phyloP scores from a whole-genome alignment of 2,329 filamentous ascomycete species.

The Alternaria conjuncta region DNA sequence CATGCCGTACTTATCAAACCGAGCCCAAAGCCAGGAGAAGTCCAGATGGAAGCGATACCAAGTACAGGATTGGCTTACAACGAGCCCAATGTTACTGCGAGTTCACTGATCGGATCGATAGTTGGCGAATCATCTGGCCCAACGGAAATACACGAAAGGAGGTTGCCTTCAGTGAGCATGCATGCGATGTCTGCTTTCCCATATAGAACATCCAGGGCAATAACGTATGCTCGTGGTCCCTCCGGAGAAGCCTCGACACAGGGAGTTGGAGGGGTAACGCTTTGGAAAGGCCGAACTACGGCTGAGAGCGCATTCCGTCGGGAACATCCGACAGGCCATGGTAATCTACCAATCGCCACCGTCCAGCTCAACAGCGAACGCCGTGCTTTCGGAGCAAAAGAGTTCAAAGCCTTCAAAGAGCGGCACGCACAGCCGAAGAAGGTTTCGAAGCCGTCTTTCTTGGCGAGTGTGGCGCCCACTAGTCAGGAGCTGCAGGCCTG shows the following conservation, averaged over 20 bases:
- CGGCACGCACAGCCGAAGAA: neutral
- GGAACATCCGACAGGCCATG: neutral
- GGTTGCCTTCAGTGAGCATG: neutral
- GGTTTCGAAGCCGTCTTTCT: neutral
- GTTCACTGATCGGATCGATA: neutral
- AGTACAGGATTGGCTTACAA: rapidly evolving
- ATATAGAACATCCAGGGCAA: too few relatives aligned
- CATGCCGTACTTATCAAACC: neutral
- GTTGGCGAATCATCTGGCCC: neutral
- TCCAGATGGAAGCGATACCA: neutral
- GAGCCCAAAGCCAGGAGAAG: neutral
- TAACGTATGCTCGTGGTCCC: too few relatives aligned
- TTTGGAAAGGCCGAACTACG: rapidly evolving
- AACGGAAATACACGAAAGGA: rapidly evolving
- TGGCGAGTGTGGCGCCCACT: neutral
- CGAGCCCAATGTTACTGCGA: neutral
- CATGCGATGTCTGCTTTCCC: neutral
- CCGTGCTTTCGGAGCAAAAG: neutral
- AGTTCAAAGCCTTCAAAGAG: neutral
- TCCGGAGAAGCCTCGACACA: too few relatives aligned
- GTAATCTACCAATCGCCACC: neutral
- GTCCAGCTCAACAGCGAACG: neutral
- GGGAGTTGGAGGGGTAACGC: neutral
- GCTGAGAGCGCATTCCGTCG: neutral
- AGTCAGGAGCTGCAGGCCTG: neutral